These are phyloP conservation scores for Neurospora terricola DNA, from an alignment of 495 filamentous ascomycete species.

Conservation along the genomic window DNA sequence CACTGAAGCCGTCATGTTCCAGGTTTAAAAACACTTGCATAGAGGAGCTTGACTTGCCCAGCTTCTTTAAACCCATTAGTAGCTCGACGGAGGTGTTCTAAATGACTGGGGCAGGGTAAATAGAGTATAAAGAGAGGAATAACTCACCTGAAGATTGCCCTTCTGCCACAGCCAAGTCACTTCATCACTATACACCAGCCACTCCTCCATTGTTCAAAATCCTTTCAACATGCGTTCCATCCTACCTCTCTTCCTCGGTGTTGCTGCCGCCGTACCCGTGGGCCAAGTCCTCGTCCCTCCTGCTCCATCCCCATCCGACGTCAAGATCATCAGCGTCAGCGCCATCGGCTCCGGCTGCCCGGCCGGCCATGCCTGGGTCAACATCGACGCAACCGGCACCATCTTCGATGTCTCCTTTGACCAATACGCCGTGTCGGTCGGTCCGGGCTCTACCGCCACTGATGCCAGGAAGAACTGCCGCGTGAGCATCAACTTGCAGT, in stretches of 20 bases:
- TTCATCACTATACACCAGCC: background rate
- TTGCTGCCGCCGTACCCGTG: constrained; percentile 9
- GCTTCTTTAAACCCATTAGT: background rate
- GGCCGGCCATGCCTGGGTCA: constrained; percentile 20
- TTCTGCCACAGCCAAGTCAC: background rate
- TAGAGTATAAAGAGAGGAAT: background rate
- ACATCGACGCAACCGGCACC: constrained; percentile 23
- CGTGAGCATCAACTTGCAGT: constrained; percentile 33
- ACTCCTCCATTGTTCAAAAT: background rate
- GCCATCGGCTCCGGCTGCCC: constrained; percentile 25
- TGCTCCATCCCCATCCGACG: background rate
- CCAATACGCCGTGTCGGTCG: constrained; percentile 35
- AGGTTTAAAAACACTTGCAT: background rate
- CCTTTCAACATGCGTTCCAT: constrained; percentile 14
- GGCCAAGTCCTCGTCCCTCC: constrained; percentile 2
- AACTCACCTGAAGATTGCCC: background rate
- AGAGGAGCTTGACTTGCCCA: background rate
- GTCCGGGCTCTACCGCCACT: constrained; percentile 25
- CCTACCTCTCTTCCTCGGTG: constrained; percentile 7
- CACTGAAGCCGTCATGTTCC: background rate
- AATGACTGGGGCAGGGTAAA: background rate
- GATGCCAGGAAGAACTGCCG: constrained; percentile 39
- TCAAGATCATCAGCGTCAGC: constrained; percentile 20
- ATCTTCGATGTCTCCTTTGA: constrained; percentile 40
- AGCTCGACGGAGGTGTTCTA: too few relatives aligned